These are phyloP conservation scores for Aspergillus amoenus DNA, from an alignment of 2,329 filamentous ascomycete species.

Conservation along the genomic window DNA sequence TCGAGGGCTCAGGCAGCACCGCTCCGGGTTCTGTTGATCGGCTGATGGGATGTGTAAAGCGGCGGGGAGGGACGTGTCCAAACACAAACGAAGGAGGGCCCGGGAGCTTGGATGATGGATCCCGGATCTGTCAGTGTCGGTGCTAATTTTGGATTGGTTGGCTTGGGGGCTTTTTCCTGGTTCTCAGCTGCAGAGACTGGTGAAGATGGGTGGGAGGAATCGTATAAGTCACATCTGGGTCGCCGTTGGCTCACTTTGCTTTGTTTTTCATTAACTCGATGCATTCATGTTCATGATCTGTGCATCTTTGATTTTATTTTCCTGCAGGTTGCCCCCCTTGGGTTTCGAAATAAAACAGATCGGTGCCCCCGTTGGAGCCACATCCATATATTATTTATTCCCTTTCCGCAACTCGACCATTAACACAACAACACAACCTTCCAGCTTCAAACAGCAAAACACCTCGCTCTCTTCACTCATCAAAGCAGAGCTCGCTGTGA, in stretches of 20 bases:
- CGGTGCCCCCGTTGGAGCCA: background rate
- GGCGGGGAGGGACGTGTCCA: background rate
- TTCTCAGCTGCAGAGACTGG: background rate
- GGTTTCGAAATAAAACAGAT: background rate
- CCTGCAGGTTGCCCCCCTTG: no score
- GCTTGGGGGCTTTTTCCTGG: background rate
- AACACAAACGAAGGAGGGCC: background rate
- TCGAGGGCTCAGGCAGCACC: background rate
- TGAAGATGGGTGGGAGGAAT: background rate
- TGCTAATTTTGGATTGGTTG: background rate
- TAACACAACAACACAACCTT: background rate
- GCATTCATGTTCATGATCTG: no score
- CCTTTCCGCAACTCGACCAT: background rate
- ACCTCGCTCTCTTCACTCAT: background rate
- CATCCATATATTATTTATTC: no score
- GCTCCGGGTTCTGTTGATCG: background rate
- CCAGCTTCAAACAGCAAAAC: background rate
- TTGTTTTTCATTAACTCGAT: background rate
- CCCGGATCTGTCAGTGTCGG: background rate
- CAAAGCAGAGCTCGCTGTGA: background rate
- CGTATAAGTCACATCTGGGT: slow-evolving; percentile 5
- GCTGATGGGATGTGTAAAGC: background rate
- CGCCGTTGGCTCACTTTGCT: background rate
- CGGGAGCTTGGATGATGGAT: background rate
- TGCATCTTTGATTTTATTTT: no score